phyloP scores from a whole-genome alignment of 2,329 filamentous ascomycete species.

The Trichoderma brevicompactum region DNA sequence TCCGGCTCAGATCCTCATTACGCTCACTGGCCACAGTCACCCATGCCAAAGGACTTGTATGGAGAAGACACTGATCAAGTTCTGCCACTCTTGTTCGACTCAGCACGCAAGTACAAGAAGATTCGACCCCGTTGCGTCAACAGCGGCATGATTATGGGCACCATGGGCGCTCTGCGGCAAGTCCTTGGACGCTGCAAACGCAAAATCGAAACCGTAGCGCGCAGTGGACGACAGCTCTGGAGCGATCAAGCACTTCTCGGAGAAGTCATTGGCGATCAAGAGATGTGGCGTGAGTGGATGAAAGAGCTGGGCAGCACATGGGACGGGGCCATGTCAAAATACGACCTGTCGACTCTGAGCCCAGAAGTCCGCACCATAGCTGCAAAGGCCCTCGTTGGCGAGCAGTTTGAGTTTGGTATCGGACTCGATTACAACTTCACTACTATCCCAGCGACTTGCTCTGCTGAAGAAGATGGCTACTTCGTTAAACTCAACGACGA shows the following conservation, averaged over 20 bases:
- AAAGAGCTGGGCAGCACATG: constrained; percentile 33
- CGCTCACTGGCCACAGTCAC: constrained; percentile 44
- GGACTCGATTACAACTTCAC: constrained; percentile 46
- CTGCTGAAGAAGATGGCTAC: constrained; percentile 43
- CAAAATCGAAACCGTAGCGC: constrained; percentile 38
- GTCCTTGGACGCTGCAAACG: constrained; percentile 34
- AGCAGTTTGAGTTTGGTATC: constrained; percentile 46
- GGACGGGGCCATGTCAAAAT: constrained; percentile 38
- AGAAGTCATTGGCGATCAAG: constrained; percentile 47
- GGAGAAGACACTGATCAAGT: constrained; percentile 41
- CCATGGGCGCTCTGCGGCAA: constrained; percentile 34
- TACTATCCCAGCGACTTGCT: constrained; percentile 40
- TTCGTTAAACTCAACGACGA: constrained; percentile 41
- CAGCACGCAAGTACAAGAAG: constrained; percentile 40
- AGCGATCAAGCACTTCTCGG: constrained; percentile 46
- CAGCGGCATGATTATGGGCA: constrained; percentile 37
- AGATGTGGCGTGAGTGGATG: constrained; percentile 40
- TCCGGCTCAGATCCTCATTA: constrained; percentile 45
- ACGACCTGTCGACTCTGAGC: constrained; percentile 28
- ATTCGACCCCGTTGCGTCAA: constrained; percentile 39
- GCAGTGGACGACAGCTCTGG: constrained; percentile 42
- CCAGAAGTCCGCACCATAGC: constrained; percentile 37
- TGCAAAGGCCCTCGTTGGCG: constrained; percentile 37
- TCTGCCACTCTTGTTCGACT: constrained; percentile 36
- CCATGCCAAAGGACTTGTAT: constrained; percentile 42